Percentiles rank a stretch among this genome's conserved stretches.
phyloP scores from a whole-genome alignment of 2,329 filamentous ascomycete species.

The Cordyceps fumosorosea region DNA sequence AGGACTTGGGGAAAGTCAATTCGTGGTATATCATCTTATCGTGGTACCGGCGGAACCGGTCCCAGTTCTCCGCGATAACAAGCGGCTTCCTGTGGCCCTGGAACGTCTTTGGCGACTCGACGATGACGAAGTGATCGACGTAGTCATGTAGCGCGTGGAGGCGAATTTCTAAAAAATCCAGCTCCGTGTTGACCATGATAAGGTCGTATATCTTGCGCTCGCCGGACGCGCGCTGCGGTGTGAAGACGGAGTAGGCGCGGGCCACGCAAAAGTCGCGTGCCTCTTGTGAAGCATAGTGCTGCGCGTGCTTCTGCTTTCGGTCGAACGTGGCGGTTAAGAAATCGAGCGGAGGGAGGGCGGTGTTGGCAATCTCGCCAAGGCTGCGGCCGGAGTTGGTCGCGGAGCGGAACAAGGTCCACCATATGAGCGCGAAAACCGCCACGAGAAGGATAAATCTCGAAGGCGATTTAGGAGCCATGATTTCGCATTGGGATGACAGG shows the following conservation, averaged over 20 bases:
- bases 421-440: not conserved
- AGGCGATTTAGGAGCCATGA: slow-evolving; percentile 1
- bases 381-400: not conserved
- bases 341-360: slow-evolving; percentile 5
- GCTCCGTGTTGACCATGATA: slow-evolving; percentile 55
- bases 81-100: slow-evolving; percentile 50
- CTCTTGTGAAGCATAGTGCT: slow-evolving; percentile 25
- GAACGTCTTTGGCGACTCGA: slow-evolving; percentile 54
- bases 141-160: slow-evolving; percentile 49
- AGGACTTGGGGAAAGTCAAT: slow-evolving; percentile 38
- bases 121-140: slow-evolving; percentile 60
- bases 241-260: slow-evolving; percentile 27
- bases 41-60: slow-evolving; percentile 44
- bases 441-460: not conserved
- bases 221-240: slow-evolving; percentile 18
- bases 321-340: slow-evolving; percentile 8
- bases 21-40: slow-evolving; percentile 56
- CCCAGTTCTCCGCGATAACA: slow-evolving; percentile 44
- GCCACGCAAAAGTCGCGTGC: slow-evolving; percentile 25
- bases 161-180: slow-evolving; percentile 61
- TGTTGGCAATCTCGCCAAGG: not conserved
- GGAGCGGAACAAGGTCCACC: slow-evolving; percentile 2
- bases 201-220: slow-evolving; percentile 42
- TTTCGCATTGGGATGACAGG: not conserved
- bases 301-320: slow-evolving; percentile 10